A percentile compares a stretch with the other conserved stretches of the same genome.
Conservation (phyloP, 1,139 yeast genomes). For the Lodderomyces margitis region DNA sequence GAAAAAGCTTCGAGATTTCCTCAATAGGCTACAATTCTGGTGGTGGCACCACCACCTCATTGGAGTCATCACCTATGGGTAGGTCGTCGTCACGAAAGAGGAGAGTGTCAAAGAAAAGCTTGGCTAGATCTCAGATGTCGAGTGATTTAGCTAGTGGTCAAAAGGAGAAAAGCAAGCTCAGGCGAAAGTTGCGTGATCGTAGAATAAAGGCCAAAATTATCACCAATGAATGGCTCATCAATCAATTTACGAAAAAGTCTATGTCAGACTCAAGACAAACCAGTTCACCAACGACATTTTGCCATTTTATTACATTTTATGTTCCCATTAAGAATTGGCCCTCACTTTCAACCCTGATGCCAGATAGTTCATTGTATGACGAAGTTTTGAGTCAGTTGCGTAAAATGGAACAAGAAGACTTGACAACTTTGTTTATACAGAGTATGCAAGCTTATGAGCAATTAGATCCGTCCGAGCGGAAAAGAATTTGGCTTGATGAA, state of each 20-base stretch:
- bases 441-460: constrained; percentile 14
- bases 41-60: constrained; percentile 3
- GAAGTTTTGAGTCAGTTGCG: constrained; percentile 3
- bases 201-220: constrained; percentile 20
- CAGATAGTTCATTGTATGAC: constrained; percentile 10
- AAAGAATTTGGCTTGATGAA: constrained; percentile 15
- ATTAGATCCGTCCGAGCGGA: constrained; percentile 10
- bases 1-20: constrained; percentile 13
- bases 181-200: constrained; percentile 21
- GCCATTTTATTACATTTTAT: constrained; percentile 16
- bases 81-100: constrained; percentile 7
- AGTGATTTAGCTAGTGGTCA: constrained; percentile 14
- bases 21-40: constrained; percentile 1
- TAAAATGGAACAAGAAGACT: constrained; percentile 1
- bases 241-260: constrained; percentile 16
- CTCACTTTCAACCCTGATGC: constrained; percentile 6
- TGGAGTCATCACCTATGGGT: constrained; percentile 1
- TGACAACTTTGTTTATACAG: constrained; percentile 8
- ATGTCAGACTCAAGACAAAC: constrained; percentile 4
- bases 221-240: constrained; percentile 18
- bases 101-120: constrained; percentile 16
- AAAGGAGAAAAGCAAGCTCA: constrained; percentile 19
- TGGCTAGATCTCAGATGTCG: constrained; percentile 16
- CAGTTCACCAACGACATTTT: constrained; percentile 14
- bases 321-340: constrained; percentile 21